phyloP scores from a whole-genome alignment of 2,329 filamentous ascomycete species.

The Ophiocordyceps australis region DNA sequence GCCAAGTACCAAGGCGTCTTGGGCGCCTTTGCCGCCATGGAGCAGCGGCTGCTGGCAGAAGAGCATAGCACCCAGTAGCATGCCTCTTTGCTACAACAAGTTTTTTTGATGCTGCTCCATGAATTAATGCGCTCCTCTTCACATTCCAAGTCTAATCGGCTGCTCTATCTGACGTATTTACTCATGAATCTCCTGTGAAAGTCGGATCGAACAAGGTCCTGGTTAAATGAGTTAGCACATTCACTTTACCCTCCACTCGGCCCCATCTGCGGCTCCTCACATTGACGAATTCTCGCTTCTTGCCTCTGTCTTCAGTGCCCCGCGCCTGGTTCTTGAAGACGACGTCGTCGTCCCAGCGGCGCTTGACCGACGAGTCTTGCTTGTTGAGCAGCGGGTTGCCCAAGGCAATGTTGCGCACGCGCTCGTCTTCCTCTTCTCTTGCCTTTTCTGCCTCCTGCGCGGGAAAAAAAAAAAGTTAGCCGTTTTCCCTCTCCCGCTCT shows the following conservation, averaged over 20 bases:
- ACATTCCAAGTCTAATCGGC: no score
- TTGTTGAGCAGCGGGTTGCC: slow-evolving; percentile 89
- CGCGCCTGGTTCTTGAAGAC: slow-evolving; percentile 98
- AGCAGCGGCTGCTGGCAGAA: slow-evolving; percentile 39
- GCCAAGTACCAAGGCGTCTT: slow-evolving; percentile 62
- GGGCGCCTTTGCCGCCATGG: slow-evolving; percentile 60
- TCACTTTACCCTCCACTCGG: neutral
- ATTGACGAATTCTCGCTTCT: slow-evolving; percentile 92
- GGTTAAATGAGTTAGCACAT: slow-evolving; percentile 1
- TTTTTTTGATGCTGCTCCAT: no score
- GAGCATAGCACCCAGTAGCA: slow-evolving; percentile 6
- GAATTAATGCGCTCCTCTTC: no score
- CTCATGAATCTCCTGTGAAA: slow-evolving; percentile 97
- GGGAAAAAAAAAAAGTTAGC: neutral
- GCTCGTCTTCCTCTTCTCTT: slow-evolving; percentile 65
- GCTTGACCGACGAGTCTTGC: slow-evolving; percentile 75
- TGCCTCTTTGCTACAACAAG: no score
- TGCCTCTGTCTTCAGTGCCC: slow-evolving; percentile 77
- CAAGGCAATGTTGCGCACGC: slow-evolving; percentile 74
- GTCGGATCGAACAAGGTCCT: slow-evolving; percentile 82
- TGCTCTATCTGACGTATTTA: slow-evolving; percentile 41
- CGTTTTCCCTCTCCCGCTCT: neutral
- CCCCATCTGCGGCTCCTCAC: slow-evolving; percentile 28
- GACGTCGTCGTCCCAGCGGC: slow-evolving; percentile 94
- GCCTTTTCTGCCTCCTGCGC: slow-evolving; percentile 56